phyloP scores from a whole-genome alignment of 1,284 basidiomycete genomes.

The Wallemia hederae region DNA sequence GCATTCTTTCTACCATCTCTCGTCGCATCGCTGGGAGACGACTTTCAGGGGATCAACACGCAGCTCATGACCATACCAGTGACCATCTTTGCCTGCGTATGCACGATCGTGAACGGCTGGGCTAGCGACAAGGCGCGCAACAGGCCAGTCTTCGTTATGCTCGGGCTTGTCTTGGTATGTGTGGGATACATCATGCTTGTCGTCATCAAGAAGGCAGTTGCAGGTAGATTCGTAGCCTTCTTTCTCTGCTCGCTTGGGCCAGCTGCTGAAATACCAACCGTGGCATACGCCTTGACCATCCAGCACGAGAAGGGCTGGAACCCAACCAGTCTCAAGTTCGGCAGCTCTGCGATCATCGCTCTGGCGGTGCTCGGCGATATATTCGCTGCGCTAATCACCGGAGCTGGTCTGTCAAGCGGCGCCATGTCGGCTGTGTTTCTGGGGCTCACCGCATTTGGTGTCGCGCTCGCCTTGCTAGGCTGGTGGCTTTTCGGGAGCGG shows the following conservation, averaged over 20 bases:
- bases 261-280: neutral
- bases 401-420: neutral
- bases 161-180: neutral
- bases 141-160: neutral
- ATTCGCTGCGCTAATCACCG: neutral
- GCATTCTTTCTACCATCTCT: neutral
- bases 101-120: neutral
- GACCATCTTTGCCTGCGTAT: neutral
- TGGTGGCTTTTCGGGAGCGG: neutral
- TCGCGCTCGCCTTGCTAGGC: no score
- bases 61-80: neutral
- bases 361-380: neutral
- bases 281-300: neutral
- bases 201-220: neutral
- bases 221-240: neutral
- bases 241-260: neutral
- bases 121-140: neutral
- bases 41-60: neutral
- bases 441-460: no score
- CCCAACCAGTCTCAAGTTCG: neutral
- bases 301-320: neutral
- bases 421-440: neutral
- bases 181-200: neutral
- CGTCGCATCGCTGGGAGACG: neutral
- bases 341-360: neutral